These are phyloP conservation scores for Gymnopilus junonius DNA, from an alignment of 768 basidiomycete species.

Conservation along the genomic window DNA sequence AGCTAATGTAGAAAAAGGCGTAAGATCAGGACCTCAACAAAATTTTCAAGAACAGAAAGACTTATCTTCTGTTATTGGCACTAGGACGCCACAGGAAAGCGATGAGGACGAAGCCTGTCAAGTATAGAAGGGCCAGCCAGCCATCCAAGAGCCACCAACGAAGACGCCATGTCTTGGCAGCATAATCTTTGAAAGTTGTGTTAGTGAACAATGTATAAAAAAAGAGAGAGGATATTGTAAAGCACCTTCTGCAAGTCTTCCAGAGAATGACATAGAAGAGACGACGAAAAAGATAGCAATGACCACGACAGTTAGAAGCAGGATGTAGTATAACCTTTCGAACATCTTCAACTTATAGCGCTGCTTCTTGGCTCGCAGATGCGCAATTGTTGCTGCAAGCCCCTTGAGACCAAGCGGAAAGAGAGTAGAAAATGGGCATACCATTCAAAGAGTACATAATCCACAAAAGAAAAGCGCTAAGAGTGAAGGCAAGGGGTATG, in stretches of 20 bases:
- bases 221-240: neutral
- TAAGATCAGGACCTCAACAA: slow-evolving; percentile 18
- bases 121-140: slow-evolving; percentile 88
- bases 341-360: slow-evolving; percentile 90
- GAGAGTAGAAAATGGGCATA: slow-evolving; percentile 36
- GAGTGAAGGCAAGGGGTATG: slow-evolving; percentile 90
- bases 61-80: slow-evolving; percentile 86
- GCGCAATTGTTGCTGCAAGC: slow-evolving; percentile 78
- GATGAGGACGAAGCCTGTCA: slow-evolving; percentile 78
- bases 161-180: slow-evolving; percentile 85
- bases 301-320: slow-evolving; percentile 79
- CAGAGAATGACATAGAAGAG: slow-evolving; percentile 89
- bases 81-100: slow-evolving; percentile 94
- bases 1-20: slow-evolving; percentile 65
- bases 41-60: slow-evolving; percentile 27
- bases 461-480: slow-evolving; percentile 97
- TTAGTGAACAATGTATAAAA: neutral
- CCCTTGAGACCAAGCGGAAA: neutral
- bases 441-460: slow-evolving; percentile 91
- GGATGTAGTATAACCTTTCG: slow-evolving; percentile 80
- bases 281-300: slow-evolving; percentile 92
- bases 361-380: slow-evolving; percentile 86
- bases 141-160: slow-evolving; percentile 98
- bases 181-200: slow-evolving; percentile 65
- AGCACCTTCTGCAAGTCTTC: slow-evolving; percentile 86